Evolutionary conservation across 139 green algal genomes (phyloP).

Genomic region (Diplosphaera chodatii): DNA sequence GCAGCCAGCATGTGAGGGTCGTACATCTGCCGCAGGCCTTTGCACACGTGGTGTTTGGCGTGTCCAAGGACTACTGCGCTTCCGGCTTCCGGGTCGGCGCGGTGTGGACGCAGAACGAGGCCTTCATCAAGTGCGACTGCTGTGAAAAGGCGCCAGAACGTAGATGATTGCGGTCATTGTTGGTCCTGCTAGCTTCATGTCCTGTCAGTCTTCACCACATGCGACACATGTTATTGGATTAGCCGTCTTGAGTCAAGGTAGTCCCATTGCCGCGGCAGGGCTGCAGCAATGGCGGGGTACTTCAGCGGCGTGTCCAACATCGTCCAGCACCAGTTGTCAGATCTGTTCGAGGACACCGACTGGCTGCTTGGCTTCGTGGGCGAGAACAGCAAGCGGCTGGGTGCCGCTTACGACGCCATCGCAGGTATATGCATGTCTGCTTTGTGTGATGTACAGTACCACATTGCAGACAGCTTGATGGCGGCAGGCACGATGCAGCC

Average conservation of each 20-base stretch:
- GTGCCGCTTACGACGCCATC: constrained; percentile 35
- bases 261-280: no score
- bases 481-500: no score
- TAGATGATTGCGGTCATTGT: no score
- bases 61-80: constrained; percentile 56
- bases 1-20: no score
- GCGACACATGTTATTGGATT: no score
- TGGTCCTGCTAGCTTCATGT: no score
- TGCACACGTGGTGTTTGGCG: constrained; percentile 47
- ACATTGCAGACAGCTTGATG: no score
- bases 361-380: constrained; percentile 46
- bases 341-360: constrained; percentile 38
- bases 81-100: constrained; percentile 59
- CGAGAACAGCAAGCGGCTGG: constrained; percentile 42
- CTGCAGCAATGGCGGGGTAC: constrained; percentile 21
- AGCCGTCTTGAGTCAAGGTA: no score
- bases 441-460: no score
- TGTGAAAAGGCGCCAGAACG: no score
- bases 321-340: constrained; percentile 28
- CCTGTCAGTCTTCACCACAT: no score
- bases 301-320: constrained; percentile 40
- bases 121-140: constrained; percentile 10
- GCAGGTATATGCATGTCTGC: no score
- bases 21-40: constrained; percentile 5
- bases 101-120: constrained; percentile 48